Evolutionary conservation across 495 filamentous ascomycete genomes (phyloP).

Genomic region (Annulohypoxylon maeteangense): DNA sequence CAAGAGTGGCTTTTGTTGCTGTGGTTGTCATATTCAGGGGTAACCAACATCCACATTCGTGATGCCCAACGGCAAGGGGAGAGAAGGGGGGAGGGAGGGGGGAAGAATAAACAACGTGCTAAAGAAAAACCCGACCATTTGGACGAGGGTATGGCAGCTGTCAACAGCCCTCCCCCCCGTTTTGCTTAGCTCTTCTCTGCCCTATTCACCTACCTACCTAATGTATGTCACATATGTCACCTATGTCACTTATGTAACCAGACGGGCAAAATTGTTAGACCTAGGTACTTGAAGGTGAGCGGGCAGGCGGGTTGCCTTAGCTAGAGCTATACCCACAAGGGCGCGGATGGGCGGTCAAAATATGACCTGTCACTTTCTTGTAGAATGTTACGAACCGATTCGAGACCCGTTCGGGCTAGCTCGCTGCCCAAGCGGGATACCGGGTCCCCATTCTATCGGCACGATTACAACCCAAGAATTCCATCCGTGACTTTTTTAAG

Average conservation of each 20-base stretch:
- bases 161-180: conserved; percentile 23
- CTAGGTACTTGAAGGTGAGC: conserved; percentile 28
- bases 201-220: not conserved
- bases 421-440: conserved; percentile 39
- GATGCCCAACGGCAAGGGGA: conserved; percentile 28
- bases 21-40: conserved; percentile 25
- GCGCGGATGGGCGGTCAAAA: conserved; percentile 45
- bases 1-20: conserved; percentile 3
- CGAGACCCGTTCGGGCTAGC: conserved; percentile 40
- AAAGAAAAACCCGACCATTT: conserved; percentile 26
- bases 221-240: too few relatives aligned
- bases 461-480: conserved; percentile 41
- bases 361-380: conserved; percentile 40
- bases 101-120: not conserved
- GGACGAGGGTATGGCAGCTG: conserved; percentile 10
- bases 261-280: conserved; percentile 12
- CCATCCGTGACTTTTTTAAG: conserved; percentile 39
- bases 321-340: conserved; percentile 31
- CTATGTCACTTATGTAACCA: conserved; percentile 31
- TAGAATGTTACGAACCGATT: conserved; percentile 30
- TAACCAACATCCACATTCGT: conserved; percentile 14
- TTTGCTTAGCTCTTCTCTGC: conserved; percentile 18
- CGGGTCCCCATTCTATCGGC: conserved; percentile 32
- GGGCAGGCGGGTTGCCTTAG: conserved; percentile 1
- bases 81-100: conserved; percentile 12